Conservation (phyloP, 139 green algal species). For the Trebouxia sp. region DNA sequence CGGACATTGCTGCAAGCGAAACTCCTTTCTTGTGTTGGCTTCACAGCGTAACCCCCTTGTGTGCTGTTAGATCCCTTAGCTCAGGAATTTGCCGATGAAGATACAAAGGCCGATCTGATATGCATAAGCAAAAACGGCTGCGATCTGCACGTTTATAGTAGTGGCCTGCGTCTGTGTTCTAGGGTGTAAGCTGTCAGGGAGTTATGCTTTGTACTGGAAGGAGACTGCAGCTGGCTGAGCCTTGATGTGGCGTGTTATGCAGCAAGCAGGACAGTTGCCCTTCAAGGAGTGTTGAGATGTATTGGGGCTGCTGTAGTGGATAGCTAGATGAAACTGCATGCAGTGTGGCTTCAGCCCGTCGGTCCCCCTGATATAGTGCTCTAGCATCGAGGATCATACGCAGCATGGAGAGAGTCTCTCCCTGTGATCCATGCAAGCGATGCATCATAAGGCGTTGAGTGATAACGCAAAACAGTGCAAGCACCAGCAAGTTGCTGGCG, state of each 20-base stretch:
- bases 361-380: background rate
- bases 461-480: too few species aligned
- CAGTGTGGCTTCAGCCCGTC: slow-evolving; percentile 14
- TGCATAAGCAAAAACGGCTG: background rate
- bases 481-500: too few species aligned
- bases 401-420: background rate
- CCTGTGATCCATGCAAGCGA: background rate
- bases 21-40: background rate
- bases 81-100: background rate
- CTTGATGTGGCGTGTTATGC: background rate
- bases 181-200: background rate
- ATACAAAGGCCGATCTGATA: slow-evolving; percentile 22
- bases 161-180: background rate
- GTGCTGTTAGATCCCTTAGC: background rate
- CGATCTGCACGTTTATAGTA: background rate
- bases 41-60: background rate
- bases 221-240: background rate
- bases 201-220: background rate
- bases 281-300: background rate
- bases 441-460: background rate
- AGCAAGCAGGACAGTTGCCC: too few species aligned
- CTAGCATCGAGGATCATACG: background rate
- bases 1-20: background rate
- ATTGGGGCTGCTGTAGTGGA: slow-evolving; percentile 17
- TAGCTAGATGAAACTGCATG: slow-evolving; percentile 27